Percentiles rank a stretch among this genome's conserved stretches.
Evolutionary conservation across 164 flowering plant genomes (phyloP).

Genomic region (Stephania cephalantha): DNA sequence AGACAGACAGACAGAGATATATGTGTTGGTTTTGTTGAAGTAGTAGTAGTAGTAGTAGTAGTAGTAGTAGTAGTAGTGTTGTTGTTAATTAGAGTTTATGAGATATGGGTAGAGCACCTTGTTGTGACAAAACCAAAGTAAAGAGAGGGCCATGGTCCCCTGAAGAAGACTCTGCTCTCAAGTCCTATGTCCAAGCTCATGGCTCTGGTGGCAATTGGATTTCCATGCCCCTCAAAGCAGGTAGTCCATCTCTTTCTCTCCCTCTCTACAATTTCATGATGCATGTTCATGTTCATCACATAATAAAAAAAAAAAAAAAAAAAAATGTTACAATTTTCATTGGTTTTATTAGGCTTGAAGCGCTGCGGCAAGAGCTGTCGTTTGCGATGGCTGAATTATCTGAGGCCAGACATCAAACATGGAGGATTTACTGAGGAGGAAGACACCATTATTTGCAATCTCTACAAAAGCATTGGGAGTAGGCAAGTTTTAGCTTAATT

Average conservation of each 20-base stretch:
- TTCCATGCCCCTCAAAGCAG: slow-evolving; percentile 63
- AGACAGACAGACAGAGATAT: too few species aligned
- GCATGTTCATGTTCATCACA: too few species aligned
- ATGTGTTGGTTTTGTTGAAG: not conserved
- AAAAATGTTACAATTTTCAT: not conserved
- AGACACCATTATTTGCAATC: slow-evolving; percentile 39
- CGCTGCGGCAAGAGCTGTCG: slow-evolving; percentile 85
- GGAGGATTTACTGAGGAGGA: slow-evolving; percentile 71
- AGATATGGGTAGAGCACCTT: slow-evolving; percentile 73
- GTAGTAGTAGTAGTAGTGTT: too few species aligned
- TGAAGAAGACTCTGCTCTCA: slow-evolving; percentile 63
- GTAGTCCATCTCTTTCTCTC: slow-evolving; percentile 18
- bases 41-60: too few species aligned
- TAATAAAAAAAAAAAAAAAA: too few species aligned
- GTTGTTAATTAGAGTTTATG: not conserved
- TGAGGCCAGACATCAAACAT: slow-evolving; percentile 68
- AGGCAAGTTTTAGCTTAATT: slow-evolving; percentile 29
- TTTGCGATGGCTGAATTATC: slow-evolving; percentile 71
- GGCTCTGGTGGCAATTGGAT: slow-evolving; percentile 73
- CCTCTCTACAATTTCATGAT: too few species aligned
- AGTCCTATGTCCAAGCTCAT: slow-evolving; percentile 33
- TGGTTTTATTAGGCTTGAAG: slow-evolving; percentile 38
- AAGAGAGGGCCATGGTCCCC: slow-evolving; percentile 86
- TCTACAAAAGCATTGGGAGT: slow-evolving; percentile 54
- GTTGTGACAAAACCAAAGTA: slow-evolving; percentile 76